Evolutionary conservation across 345 rosid species (phyloP).

Genomic region (Hevea brasiliensis): DNA sequence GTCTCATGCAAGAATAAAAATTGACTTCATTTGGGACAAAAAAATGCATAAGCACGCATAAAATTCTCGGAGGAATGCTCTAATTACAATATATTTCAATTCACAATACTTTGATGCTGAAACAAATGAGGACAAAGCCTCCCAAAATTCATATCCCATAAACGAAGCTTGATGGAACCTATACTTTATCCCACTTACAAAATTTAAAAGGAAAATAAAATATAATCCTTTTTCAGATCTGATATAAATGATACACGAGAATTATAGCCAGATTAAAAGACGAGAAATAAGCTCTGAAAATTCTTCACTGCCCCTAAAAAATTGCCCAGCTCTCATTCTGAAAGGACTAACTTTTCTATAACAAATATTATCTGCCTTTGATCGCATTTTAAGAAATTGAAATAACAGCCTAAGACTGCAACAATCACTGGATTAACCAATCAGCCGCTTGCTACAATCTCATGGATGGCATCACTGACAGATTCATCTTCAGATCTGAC

Average conservation of each 20-base stretch:
- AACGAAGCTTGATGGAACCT: conserved; percentile 24
- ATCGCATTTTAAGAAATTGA: conserved; percentile 5
- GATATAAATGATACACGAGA: conserved; percentile 32
- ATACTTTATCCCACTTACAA: conserved; percentile 13
- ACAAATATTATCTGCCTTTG: conserved; percentile 12
- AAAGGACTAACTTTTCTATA: conserved; percentile 19
- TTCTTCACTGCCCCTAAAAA: background rate
- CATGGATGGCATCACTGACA: conserved; percentile 83
- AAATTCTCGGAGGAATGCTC: background rate
- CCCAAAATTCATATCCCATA: conserved; percentile 18
- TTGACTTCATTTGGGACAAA: too few relatives aligned
- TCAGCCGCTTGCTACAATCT: conserved; percentile 81
- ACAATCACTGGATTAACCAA: background rate
- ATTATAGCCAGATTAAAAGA: conserved; percentile 17
- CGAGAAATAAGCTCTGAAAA: conserved; percentile 8
- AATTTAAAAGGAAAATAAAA: background rate
- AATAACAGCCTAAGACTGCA: background rate
- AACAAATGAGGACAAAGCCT: conserved; percentile 2
- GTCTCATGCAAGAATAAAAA: too few relatives aligned
- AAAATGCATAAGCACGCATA: too few relatives aligned
- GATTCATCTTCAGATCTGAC: conserved; percentile 81
- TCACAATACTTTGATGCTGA: conserved; percentile 10
- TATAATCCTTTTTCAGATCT: conserved; percentile 8
- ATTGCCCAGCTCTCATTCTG: conserved; percentile 4
- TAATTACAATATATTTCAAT: background rate